Percentiles rank a stretch among this genome's conserved stretches.
These are phyloP conservation scores for Casuarina glauca DNA, from an alignment of 306 rosid species.

Conservation along the genomic window DNA sequence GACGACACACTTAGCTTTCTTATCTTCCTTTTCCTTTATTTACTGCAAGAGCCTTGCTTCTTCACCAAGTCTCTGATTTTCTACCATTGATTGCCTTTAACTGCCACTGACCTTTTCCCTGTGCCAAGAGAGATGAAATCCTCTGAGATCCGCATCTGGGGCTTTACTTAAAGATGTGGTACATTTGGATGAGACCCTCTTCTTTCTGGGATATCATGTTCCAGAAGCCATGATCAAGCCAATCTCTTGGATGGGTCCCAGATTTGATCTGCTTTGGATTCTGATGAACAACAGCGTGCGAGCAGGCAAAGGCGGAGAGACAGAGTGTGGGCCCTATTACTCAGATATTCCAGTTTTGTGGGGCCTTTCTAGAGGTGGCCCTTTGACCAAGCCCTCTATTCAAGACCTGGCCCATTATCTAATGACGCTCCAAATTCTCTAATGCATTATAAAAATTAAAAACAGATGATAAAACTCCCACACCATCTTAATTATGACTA, in stretches of 20 bases:
- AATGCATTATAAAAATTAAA: no score
- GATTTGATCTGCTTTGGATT: slow-evolving; percentile 16
- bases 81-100: slow-evolving; percentile 12
- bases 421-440: no score
- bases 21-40: neutral
- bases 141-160: slow-evolving; percentile 10
- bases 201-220: slow-evolving; percentile 22
- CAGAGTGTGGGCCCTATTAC: neutral
- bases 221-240: neutral
- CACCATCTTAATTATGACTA: no score
- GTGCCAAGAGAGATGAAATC: neutral
- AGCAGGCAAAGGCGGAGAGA: neutral
- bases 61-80: slow-evolving; percentile 14
- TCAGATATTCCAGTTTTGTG: no score
- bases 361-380: no score
- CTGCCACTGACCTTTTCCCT: slow-evolving; percentile 9
- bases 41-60: slow-evolving; percentile 22
- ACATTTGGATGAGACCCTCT: slow-evolving; percentile 22
- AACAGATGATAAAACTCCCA: no score
- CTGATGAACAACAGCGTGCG: neutral
- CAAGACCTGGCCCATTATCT: no score
- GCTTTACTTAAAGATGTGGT: neutral
- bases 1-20: neutral
- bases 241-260: slow-evolving; percentile 10
- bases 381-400: no score